Evolutionary conservation across 2,329 filamentous ascomycete genomes (phyloP), one percentile per base, ranked within the genome.

Genomic region (Colletotrichum cuscutae): DNA sequence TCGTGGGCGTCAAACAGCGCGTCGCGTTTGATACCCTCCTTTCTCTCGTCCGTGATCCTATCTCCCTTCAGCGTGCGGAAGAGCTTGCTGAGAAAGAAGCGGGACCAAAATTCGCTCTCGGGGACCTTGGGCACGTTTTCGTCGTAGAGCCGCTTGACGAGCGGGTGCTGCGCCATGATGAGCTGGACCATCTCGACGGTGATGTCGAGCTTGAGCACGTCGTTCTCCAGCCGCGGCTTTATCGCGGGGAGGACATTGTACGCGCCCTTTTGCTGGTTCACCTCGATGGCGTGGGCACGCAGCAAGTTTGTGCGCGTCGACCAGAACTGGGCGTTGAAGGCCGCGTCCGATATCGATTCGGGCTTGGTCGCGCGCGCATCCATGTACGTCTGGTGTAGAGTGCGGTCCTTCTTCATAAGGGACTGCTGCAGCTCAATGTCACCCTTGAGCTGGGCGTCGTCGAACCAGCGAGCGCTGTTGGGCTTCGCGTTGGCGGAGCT

Each of bases 261-360:
- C 4, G 95, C 91, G 6, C 96, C 97, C 76, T 94, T 93, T 77
- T 92, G 93, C 84, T 99, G 97, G 72, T 90, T 91, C 68, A 90
- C 91, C 82, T 98, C 95, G 58, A 98, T 97, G 1, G 95, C 95
- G 83, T 98, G 94, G 0, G 96, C 93, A 13, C 97, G 93, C 35
- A 99, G 88, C 37, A 98, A 86, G 80, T 95, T 95, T 59, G 95
- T 89, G 58, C 97, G 89, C 2, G 95, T 94, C 1, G 95, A 94
- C 97, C 97, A 99, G 84, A 99, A 99, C 81, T 98, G 96, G 1
- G 91, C 87, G 76, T 96, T 95, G 81, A 98, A 98, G 57, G 95
- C 92, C 1, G 90, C 89, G 32, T 93, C 91, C 0, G 93, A 92
- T 74, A 98, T 92, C 2, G 93, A 92, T 8, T 96, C 93, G 0